A percentile compares a stretch with the other conserved stretches of the same genome.
phyloP scores from a whole-genome alignment of 129 eudicot genomes.

The Helianthus annuus region DNA sequence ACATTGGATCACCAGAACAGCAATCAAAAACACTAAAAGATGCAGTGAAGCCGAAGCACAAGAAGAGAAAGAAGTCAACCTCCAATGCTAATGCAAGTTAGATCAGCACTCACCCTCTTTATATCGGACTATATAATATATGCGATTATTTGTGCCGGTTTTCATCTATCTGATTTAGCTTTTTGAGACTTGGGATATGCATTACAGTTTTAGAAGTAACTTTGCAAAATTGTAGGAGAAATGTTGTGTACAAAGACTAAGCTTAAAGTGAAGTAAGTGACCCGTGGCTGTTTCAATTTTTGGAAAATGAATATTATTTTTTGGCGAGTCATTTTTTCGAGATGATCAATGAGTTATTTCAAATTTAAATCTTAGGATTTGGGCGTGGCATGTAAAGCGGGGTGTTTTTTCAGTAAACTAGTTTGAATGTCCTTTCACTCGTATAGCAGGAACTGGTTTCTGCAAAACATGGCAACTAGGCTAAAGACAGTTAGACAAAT shows the following conservation, averaged over 20 bases:
- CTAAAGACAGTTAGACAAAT: too few species aligned
- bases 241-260: neutral
- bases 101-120: neutral
- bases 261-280: neutral
- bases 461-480: too few species aligned
- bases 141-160: neutral
- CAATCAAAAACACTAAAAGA: slow-evolving; percentile 53
- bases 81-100: slow-evolving; percentile 13
- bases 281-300: neutral
- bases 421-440: too few species aligned
- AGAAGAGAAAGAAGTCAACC: slow-evolving; percentile 56
- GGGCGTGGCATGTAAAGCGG: too few species aligned
- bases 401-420: too few species aligned
- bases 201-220: neutral
- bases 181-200: neutral
- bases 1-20: slow-evolving; percentile 22
- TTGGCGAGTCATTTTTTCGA: neutral
- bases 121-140: neutral
- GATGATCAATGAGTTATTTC: neutral
- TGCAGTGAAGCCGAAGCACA: slow-evolving; percentile 81
- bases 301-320: neutral
- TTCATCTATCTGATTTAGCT: neutral
- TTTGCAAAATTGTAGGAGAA: slow-evolving; percentile 2
- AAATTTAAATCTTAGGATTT: neutral
- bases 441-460: too few species aligned